phyloP scores from a whole-genome alignment of 257 asterid genomes.

The Euphrasia confusa region DNA sequence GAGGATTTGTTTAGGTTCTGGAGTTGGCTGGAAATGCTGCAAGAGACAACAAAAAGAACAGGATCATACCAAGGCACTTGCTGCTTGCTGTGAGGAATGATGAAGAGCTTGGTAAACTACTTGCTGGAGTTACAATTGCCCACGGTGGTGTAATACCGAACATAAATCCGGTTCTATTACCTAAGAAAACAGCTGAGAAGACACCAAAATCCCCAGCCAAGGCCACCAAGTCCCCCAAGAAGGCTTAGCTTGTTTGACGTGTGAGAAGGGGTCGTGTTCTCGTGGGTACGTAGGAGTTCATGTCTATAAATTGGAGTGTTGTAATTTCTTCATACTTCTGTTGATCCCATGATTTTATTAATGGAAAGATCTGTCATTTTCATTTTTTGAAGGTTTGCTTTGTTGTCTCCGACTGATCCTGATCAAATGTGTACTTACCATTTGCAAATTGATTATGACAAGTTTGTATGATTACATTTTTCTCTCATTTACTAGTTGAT shows the following conservation, averaged over 20 bases:
- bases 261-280: background rate
- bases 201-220: slow-evolving; percentile 32
- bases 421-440: too few relatives aligned
- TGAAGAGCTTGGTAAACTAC: slow-evolving; percentile 37
- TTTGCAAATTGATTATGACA: too few relatives aligned
- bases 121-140: slow-evolving; percentile 37
- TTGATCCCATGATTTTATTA: background rate
- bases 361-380: background rate
- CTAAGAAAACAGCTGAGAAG: slow-evolving; percentile 36
- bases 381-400: background rate
- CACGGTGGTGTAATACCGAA: slow-evolving; percentile 40
- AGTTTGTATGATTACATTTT: too few relatives aligned
- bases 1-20: slow-evolving; percentile 35
- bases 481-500: too few relatives aligned
- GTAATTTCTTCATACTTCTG: background rate
- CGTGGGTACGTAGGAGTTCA: background rate
- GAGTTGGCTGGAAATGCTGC: slow-evolving; percentile 82
- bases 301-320: slow-evolving; percentile 21
- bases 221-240: slow-evolving; percentile 43
- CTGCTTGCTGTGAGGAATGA: slow-evolving; percentile 36
- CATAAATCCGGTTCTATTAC: slow-evolving; percentile 40
- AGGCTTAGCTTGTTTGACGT: slow-evolving; percentile 20
- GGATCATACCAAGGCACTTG: slow-evolving; percentile 37
- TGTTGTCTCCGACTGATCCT: too few relatives aligned
- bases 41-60: slow-evolving; percentile 45